phyloP scores from a whole-genome alignment of 2,329 filamentous ascomycete genomes.

The Stemphylium vesicarium region DNA sequence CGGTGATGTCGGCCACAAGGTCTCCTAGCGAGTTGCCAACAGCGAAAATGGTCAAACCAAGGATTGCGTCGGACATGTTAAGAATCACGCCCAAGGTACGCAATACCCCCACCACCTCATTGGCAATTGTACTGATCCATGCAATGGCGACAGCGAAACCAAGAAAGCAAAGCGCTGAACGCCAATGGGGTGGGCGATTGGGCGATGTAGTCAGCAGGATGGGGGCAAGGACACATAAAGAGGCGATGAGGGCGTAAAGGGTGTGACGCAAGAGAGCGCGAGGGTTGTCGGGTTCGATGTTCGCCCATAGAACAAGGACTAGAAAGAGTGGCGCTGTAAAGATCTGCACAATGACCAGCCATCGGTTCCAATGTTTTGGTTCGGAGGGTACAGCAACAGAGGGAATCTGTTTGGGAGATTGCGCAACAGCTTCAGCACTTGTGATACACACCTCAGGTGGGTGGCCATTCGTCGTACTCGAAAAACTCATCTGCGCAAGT shows the following conservation, averaged over 20 bases:
- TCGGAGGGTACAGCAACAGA: slow-evolving; percentile 21
- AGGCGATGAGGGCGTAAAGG: slow-evolving; percentile 57
- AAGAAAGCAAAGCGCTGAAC: slow-evolving; percentile 81
- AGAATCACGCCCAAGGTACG: slow-evolving; percentile 92
- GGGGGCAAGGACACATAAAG: slow-evolving; percentile 68
- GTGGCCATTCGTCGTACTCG: slow-evolving; percentile 27
- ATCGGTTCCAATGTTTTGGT: slow-evolving; percentile 79
- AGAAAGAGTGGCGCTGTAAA: slow-evolving; percentile 88
- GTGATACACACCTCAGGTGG: slow-evolving; percentile 38
- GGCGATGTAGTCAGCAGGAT: slow-evolving; percentile 74
- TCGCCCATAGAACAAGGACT: slow-evolving; percentile 76
- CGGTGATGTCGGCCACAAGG: slow-evolving; percentile 91
- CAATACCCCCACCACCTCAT: slow-evolving; percentile 92
- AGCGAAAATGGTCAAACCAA: slow-evolving; percentile 94
- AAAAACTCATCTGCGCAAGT: slow-evolving; percentile 7
- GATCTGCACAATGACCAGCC: slow-evolving; percentile 84
- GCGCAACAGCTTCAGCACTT: slow-evolving; percentile 41
- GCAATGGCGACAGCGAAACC: slow-evolving; percentile 91
- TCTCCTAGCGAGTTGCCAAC: slow-evolving; percentile 96
- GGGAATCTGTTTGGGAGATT: slow-evolving; percentile 47
- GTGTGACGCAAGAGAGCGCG: slow-evolving; percentile 64
- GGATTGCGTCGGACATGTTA: slow-evolving; percentile 90
- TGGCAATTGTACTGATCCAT: slow-evolving; percentile 96
- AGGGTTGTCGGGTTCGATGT: slow-evolving; percentile 64
- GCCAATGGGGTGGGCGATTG: slow-evolving; percentile 71